Percentiles rank a stretch among this genome's conserved stretches.
Conservation (phyloP, 2,329 filamentous ascomycete genomes). For the Fusarium scirpi region DNA sequence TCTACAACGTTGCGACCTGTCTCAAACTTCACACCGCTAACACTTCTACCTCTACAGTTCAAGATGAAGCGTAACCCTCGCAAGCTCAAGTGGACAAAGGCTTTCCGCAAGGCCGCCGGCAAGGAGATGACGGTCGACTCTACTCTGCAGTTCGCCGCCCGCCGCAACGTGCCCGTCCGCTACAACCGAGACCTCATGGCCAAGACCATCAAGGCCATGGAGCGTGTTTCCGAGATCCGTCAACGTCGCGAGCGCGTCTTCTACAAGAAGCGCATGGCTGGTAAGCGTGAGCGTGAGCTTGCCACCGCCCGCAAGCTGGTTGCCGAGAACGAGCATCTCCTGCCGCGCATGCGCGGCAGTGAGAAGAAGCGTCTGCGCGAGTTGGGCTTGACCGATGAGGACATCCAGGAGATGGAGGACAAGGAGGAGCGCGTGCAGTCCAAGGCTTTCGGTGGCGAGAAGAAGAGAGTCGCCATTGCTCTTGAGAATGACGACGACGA, state of each 20-base stretch:
- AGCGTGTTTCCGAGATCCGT: slow-evolving; percentile 87
- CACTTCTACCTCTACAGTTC: slow-evolving; percentile 64
- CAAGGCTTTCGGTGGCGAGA: slow-evolving; percentile 59
- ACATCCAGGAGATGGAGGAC: slow-evolving; percentile 61
- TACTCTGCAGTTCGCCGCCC: slow-evolving; percentile 90
- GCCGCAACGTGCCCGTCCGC: slow-evolving; percentile 92
- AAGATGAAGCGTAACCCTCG: slow-evolving; percentile 99
- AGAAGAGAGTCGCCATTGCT: slow-evolving; percentile 54
- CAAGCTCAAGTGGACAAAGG: slow-evolving; percentile 97
- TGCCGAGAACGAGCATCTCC: slow-evolving; percentile 89
- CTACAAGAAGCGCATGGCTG: slow-evolving; percentile 93
- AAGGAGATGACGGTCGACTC: slow-evolving; percentile 94
- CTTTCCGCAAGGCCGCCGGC: slow-evolving; percentile 82
- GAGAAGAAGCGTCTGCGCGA: slow-evolving; percentile 71
- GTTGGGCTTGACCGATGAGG: slow-evolving; percentile 62
- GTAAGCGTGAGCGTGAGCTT: slow-evolving; percentile 85
- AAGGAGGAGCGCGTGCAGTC: slow-evolving; percentile 53
- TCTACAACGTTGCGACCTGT: slow-evolving; percentile 18
- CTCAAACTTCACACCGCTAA: slow-evolving; percentile 17
- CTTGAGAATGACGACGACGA: slow-evolving; percentile 52
- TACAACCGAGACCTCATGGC: slow-evolving; percentile 94
- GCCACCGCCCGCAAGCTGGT: slow-evolving; percentile 88
- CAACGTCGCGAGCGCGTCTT: slow-evolving; percentile 87
- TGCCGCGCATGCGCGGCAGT: slow-evolving; percentile 77
- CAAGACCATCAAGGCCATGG: slow-evolving; percentile 92